Evolutionary conservation across 495 filamentous ascomycete genomes (phyloP).

Genomic region (Penicillium ucsense): DNA sequence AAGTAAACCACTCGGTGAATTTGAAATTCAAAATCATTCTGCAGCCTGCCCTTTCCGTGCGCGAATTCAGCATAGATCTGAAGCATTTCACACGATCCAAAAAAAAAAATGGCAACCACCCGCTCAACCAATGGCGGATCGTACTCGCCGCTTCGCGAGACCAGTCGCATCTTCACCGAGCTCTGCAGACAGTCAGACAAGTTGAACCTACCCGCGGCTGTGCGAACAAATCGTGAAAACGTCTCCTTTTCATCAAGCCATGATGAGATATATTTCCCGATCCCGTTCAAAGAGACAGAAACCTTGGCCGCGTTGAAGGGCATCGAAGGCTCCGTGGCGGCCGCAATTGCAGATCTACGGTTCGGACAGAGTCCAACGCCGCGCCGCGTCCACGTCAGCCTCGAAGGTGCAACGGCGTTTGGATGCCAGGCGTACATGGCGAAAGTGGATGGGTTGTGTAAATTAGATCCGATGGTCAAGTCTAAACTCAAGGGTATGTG

Average conservation of each 20-base stretch:
- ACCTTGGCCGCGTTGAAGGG: constrained; percentile 58
- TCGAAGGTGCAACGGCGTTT: constrained; percentile 57
- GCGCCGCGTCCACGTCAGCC: constrained; percentile 45
- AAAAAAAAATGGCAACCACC: constrained; percentile 9
- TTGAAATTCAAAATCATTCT: no score
- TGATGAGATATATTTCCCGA: constrained; percentile 46
- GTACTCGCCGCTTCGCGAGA: constrained; percentile 36
- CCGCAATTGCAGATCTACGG: constrained; percentile 51
- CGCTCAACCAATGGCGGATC: neutral
- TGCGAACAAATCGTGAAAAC: constrained; percentile 23
- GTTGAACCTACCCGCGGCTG: constrained; percentile 26
- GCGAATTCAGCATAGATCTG: no score
- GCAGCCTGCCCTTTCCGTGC: neutral
- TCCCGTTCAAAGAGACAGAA: constrained; percentile 63
- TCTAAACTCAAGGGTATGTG: constrained; percentile 51
- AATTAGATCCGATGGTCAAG: constrained; percentile 50
- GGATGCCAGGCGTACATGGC: constrained; percentile 65
- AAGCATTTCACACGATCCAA: neutral
- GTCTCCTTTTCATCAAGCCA: constrained; percentile 34
- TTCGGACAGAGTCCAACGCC: constrained; percentile 26
- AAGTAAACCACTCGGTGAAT: no score
- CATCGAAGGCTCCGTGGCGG: constrained; percentile 57
- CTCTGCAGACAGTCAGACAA: constrained; percentile 33
- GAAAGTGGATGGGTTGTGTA: constrained; percentile 59
- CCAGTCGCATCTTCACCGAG: constrained; percentile 31